Percentiles rank a stretch among this genome's conserved stretches.
Evolutionary conservation across 768 basidiomycete genomes (phyloP).

Genomic region (Phallus indusiatus): DNA sequence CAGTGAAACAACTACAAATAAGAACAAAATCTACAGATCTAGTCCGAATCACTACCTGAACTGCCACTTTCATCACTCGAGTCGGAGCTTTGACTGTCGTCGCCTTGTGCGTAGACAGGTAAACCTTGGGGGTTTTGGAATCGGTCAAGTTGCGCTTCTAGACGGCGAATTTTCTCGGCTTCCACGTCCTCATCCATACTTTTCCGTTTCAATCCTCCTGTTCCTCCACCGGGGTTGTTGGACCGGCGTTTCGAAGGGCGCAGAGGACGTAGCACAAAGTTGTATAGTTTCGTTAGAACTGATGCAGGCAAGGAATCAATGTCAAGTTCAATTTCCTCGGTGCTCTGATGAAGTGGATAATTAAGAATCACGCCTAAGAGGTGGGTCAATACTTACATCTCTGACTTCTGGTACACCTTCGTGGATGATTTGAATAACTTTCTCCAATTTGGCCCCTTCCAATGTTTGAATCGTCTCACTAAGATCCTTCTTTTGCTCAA

Average conservation of each 20-base stretch:
- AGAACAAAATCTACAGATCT: conserved; percentile 13
- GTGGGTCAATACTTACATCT: conserved; percentile 53
- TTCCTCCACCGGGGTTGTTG: conserved; percentile 71
- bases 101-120: conserved; percentile 29
- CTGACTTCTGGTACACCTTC: conserved; percentile 89
- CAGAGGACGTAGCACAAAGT: conserved; percentile 80
- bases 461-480: conserved; percentile 88
- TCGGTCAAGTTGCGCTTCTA: conserved; percentile 80
- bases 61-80: conserved; percentile 41
- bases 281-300: conserved; percentile 90
- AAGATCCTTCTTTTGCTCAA: conserved; percentile 97
- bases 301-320: conserved; percentile 83
- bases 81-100: conserved; percentile 65
- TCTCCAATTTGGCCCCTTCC: conserved; percentile 75
- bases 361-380: background rate
- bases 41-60: conserved; percentile 80
- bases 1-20: conserved; percentile 17
- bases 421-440: conserved; percentile 92
- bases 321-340: conserved; percentile 97
- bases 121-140: conserved; percentile 40
- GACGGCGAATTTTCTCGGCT: conserved; percentile 84
- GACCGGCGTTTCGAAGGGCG: conserved; percentile 60
- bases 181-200: conserved; percentile 97
- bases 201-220: conserved; percentile 86
- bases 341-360: conserved; percentile 47